Evolutionary conservation across 345 rosid genomes (phyloP).

Genomic region (Conringia planisiliqua): DNA sequence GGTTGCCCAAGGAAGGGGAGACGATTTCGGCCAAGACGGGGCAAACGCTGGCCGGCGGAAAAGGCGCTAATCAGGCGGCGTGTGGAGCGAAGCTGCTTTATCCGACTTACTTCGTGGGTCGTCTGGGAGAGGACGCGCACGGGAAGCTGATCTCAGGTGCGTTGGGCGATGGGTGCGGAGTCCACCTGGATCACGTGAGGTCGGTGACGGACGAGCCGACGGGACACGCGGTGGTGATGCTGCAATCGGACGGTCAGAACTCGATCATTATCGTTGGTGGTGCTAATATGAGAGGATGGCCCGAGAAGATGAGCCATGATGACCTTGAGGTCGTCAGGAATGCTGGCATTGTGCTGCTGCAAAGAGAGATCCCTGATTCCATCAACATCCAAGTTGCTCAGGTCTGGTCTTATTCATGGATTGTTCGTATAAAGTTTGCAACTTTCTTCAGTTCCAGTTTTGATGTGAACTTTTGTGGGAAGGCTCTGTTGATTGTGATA

Average conservation of each 20-base stretch:
- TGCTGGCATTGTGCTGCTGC: slow-evolving; percentile 88
- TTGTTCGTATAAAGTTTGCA: too few relatives aligned
- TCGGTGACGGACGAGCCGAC: slow-evolving; percentile 52
- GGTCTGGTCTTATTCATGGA: too few relatives aligned
- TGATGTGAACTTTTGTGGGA: too few relatives aligned
- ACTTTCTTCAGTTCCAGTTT: too few relatives aligned
- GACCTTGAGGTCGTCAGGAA: slow-evolving; percentile 64
- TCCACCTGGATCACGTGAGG: slow-evolving; percentile 51
- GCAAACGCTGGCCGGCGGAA: slow-evolving; percentile 84
- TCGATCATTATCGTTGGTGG: slow-evolving; percentile 95
- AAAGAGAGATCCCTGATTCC: slow-evolving; percentile 90
- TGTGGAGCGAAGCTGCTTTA: slow-evolving; percentile 71
- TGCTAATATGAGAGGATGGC: slow-evolving; percentile 83
- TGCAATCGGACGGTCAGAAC: slow-evolving; percentile 82
- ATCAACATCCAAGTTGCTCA: slow-evolving; percentile 85
- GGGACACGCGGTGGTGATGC: slow-evolving; percentile 98
- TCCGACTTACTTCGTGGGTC: slow-evolving; percentile 83
- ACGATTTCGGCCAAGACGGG: slow-evolving; percentile 77
- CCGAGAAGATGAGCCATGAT: slow-evolving; percentile 46
- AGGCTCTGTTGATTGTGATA: neutral
- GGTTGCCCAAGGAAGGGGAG: slow-evolving; percentile 73
- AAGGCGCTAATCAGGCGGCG: slow-evolving; percentile 95
- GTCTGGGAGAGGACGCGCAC: slow-evolving; percentile 75
- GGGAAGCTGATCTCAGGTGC: slow-evolving; percentile 70
- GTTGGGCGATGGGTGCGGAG: slow-evolving; percentile 55